A percentile compares a stretch with the other conserved stretches of the same genome.
Conservation (phyloP, 1,284 basidiomycete species). For the Mycosarcoma maydis region DNA sequence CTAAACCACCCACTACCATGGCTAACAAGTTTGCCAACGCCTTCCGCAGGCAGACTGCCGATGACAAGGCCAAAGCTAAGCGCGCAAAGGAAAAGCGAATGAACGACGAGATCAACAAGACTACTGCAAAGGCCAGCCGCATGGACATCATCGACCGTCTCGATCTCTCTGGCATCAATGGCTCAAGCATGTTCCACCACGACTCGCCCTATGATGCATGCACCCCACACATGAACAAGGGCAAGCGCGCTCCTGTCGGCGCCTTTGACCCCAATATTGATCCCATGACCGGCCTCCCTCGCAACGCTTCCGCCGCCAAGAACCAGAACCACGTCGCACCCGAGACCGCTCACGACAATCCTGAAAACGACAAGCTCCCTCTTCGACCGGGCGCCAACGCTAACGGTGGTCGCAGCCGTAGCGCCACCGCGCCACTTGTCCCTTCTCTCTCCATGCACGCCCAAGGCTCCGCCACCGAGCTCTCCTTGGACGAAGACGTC, state of each 20-base stretch:
- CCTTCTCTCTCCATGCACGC: conserved; percentile 43
- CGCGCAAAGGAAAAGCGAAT: conserved; percentile 50
- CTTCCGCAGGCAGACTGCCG: conserved; percentile 50
- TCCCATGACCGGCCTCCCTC: conserved; percentile 57
- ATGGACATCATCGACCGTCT: conserved; percentile 66
- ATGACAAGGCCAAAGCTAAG: conserved; percentile 52
- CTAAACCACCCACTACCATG: conserved; percentile 38
- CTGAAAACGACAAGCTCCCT: conserved; percentile 25
- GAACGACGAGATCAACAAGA: conserved; percentile 46
- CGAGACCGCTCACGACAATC: conserved; percentile 8
- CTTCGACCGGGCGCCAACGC: conserved; percentile 25
- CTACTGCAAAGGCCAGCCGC: conserved; percentile 35
- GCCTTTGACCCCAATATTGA: conserved; percentile 64
- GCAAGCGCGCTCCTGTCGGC: conserved; percentile 56
- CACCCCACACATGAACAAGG: conserved; percentile 60
- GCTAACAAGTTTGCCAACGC: conserved; percentile 53
- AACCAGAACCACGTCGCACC: too few species aligned
- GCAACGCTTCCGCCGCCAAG: conserved; percentile 23
- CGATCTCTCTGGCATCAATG: conserved; percentile 61
- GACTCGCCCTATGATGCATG: conserved; percentile 66
- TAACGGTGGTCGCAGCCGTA: conserved; percentile 29
- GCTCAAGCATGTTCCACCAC: conserved; percentile 64
- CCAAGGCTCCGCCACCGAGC: conserved; percentile 28
- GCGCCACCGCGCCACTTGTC: conserved; percentile 35
- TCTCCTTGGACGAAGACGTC: conserved; percentile 36